A percentile compares a stretch with the other conserved stretches of the same genome.
phyloP scores from a whole-genome alignment of 495 filamentous ascomycete genomes.

The Cercophora scortea region DNA sequence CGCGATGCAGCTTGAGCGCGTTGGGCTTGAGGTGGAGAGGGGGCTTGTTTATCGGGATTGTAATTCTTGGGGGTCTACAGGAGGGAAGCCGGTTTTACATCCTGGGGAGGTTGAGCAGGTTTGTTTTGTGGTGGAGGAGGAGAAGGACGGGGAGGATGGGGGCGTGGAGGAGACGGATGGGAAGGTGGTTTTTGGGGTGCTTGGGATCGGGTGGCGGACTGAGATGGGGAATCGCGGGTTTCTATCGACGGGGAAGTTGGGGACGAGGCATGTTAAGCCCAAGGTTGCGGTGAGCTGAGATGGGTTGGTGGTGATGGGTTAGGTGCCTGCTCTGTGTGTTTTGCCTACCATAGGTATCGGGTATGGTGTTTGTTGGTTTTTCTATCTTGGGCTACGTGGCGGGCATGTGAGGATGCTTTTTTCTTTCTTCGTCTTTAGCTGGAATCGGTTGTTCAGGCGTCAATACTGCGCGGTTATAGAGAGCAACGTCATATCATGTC shows the following conservation, averaged over 20 bases:
- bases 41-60: conserved; percentile 39
- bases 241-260: conserved; percentile 78
- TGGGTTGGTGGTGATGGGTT: no score
- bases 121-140: conserved; percentile 76
- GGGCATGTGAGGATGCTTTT: no score
- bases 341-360: no score
- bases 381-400: no score
- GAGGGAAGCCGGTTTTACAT: conserved; percentile 57
- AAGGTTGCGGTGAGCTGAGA: no score
- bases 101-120: conserved; percentile 87
- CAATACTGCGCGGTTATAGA: no score
- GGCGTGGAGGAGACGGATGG: conserved; percentile 42
- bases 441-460: no score
- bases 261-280: conserved; percentile 29
- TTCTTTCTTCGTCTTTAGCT: no score
- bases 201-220: conserved; percentile 81
- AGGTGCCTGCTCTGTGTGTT: no score
- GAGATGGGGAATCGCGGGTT: conserved; percentile 86
- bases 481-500: no score
- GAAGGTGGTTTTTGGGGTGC: conserved; percentile 63
- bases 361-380: no score
- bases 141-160: conserved; percentile 39
- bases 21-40: conserved; percentile 40
- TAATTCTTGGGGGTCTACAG: conserved; percentile 45
- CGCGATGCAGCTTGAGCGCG: conserved; percentile 51